Evolutionary conservation across 2,329 filamentous ascomycete species (phyloP).

Genomic region (Pseudogymnoascus sp.): DNA sequence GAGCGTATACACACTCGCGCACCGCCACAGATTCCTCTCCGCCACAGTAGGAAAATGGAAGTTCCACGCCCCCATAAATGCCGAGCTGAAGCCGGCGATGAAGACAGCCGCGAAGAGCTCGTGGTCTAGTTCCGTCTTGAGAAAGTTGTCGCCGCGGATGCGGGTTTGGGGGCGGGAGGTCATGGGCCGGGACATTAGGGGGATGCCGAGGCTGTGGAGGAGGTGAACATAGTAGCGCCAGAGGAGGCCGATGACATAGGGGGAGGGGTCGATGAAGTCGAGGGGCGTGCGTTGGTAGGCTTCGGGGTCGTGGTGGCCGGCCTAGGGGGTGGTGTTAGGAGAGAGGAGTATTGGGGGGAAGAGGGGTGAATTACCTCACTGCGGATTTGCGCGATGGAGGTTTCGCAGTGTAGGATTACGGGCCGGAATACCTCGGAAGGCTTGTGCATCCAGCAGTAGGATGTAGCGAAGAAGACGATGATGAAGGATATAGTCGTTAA

Average conservation of each 20-base stretch:
- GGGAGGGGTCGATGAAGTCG: conserved; percentile 26
- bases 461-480: conserved; percentile 14
- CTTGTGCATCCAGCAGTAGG: conserved; percentile 20
- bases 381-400: conserved; percentile 17
- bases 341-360: not conserved
- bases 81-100: not conserved
- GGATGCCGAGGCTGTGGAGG: conserved; percentile 13
- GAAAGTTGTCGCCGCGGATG: conserved; percentile 5
- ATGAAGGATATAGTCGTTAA: conserved; percentile 21
- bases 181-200: not conserved
- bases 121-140: not conserved
- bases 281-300: conserved; percentile 28
- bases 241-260: conserved; percentile 15
- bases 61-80: conserved; percentile 10
- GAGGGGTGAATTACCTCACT: conserved; percentile 1
- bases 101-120: conserved; percentile 4
- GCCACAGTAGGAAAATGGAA: conserved; percentile 10
- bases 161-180: not conserved
- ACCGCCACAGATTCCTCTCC: conserved; percentile 11
- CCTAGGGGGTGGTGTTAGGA: not conserved
- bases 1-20: not conserved
- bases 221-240: conserved; percentile 18
- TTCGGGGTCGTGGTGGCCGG: not conserved
- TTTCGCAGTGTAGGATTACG: conserved; percentile 8
- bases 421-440: conserved; percentile 15